Base-by-base conservation (phyloP, 2,329 filamentous ascomycete species). In the Eutypella sp. region DNA sequence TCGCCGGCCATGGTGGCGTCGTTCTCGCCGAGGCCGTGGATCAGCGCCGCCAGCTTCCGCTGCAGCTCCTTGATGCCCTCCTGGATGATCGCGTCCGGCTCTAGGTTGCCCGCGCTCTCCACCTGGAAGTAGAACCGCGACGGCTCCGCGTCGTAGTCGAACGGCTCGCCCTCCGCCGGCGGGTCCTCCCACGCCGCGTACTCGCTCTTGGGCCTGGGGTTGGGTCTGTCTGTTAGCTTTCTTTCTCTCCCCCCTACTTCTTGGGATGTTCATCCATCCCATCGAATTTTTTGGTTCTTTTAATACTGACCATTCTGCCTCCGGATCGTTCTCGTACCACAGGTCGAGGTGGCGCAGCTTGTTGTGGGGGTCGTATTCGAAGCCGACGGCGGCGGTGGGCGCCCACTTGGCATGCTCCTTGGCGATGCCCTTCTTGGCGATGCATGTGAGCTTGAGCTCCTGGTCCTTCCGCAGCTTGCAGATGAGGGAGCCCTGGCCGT, bases 381-480 rank as follows among this genome's bases (percentile, higher is more conserved):
- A 99, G 20, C 89, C 91, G 34, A 99, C 84, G 3, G 93, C 93
- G 34, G 90, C 80, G 29, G 88, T 92, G 2, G 93, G 91, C 60
- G 89, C 87, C 93, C 93, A 99, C 69, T 99, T 99, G 9, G 93
- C 89, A 68, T 99, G 93, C 67, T 99, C 93, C 75, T 99, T 99
- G 31, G 92, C 91, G 54, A 97, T 97, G 1, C 93, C 93, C 76
- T 97, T 97, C 76, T 96, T 96, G 42, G 92, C 93, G 54, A 96
- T 87, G 64, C 92, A 97, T 50, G 81, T 87, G 62, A 99, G 81
- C 65, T 89, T 85, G 49, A 99, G 72, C 67, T 96, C 90, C 70
- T 99, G 93, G 2, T 87, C 89, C 61, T 85, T 86, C 47, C 92
- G 79, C 62, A 99, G 72, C 75, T 97, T 97, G 60, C 87, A 88